These are phyloP conservation scores for Stephanodiscus triporus DNA, from an alignment of 108 stramenopile genomes.

Conservation along the genomic window DNA sequence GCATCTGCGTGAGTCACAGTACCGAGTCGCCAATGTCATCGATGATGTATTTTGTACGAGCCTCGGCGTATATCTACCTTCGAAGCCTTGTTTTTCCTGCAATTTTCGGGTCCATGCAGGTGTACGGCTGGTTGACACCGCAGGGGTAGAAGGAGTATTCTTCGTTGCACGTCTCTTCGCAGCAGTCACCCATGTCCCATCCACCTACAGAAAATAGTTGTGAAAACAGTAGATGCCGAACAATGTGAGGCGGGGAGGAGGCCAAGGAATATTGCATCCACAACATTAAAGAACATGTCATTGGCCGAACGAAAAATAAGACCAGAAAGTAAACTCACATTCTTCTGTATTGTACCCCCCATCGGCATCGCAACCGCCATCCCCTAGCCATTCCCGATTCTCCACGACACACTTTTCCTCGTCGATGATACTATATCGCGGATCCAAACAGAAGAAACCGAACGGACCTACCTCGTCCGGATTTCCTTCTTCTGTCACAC, in stretches of 20 bases:
- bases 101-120: conserved; percentile 20
- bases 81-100: not conserved
- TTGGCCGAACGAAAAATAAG: not conserved
- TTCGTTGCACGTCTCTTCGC: conserved; percentile 46
- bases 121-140: conserved; percentile 39
- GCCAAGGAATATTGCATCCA: not conserved
- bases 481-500: conserved; percentile 40
- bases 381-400: conserved; percentile 55
- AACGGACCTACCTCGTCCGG: conserved; percentile 45
- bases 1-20: too few relatives aligned
- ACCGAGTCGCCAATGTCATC: too few relatives aligned
- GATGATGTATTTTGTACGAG: too few relatives aligned
- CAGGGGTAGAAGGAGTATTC: conserved; percentile 48
- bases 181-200: conserved; percentile 50
- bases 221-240: not conserved
- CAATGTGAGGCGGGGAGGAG: not conserved
- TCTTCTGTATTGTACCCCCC: conserved; percentile 51
- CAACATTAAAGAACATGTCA: not conserved
- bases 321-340: conserved; percentile 17
- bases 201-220: conserved; percentile 10
- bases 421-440: conserved; percentile 28
- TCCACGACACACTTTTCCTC: conserved; percentile 35
- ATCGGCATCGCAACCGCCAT: conserved; percentile 45
- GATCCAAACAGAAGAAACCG: conserved; percentile 51
- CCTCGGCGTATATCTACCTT: too few relatives aligned